These are phyloP conservation scores for Pachyrhizus erosus DNA, from an alignment of 306 rosid species.

Conservation along the genomic window DNA sequence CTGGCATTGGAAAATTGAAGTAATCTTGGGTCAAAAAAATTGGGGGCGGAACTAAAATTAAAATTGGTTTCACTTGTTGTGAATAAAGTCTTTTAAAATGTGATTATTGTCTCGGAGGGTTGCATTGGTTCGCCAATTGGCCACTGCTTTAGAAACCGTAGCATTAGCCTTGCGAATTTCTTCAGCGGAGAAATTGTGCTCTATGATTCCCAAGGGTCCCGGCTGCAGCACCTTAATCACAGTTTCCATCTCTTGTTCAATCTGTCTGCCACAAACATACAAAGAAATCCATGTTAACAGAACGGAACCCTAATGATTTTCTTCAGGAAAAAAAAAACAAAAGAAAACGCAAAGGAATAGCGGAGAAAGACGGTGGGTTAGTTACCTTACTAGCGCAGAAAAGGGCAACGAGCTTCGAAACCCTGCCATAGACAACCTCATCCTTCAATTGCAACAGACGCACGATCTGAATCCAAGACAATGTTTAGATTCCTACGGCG, in stretches of 20 bases:
- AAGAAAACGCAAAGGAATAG: neutral
- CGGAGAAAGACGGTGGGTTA: neutral
- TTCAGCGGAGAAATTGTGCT: slow-evolving; percentile 83
- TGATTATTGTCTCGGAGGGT: slow-evolving; percentile 47
- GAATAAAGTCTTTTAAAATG: slow-evolving; percentile 60
- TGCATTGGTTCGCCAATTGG: slow-evolving; percentile 75
- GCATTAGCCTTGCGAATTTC: slow-evolving; percentile 70
- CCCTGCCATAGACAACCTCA: slow-evolving; percentile 51
- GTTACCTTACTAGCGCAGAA: slow-evolving; percentile 69
- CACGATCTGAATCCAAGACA: neutral
- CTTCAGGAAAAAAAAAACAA: neutral
- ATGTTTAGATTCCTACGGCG: slow-evolving; percentile 2
- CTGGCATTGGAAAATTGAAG: slow-evolving; percentile 1
- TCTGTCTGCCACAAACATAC: slow-evolving; percentile 54
- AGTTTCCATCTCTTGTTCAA: slow-evolving; percentile 90
- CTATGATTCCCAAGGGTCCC: slow-evolving; percentile 88
- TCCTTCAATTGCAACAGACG: slow-evolving; percentile 18
- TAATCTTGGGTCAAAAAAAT: neutral
- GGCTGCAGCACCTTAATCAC: slow-evolving; percentile 89
- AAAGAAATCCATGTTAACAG: neutral
- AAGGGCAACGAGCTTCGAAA: slow-evolving; percentile 66
- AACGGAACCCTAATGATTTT: slow-evolving; percentile 22
- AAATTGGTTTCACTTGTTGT: slow-evolving; percentile 47
- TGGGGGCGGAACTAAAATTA: neutral
- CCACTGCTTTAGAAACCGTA: slow-evolving; percentile 69